These are phyloP conservation scores for Diaporthe eres DNA, from an alignment of 2,329 filamentous ascomycete genomes.

Conservation along the genomic window DNA sequence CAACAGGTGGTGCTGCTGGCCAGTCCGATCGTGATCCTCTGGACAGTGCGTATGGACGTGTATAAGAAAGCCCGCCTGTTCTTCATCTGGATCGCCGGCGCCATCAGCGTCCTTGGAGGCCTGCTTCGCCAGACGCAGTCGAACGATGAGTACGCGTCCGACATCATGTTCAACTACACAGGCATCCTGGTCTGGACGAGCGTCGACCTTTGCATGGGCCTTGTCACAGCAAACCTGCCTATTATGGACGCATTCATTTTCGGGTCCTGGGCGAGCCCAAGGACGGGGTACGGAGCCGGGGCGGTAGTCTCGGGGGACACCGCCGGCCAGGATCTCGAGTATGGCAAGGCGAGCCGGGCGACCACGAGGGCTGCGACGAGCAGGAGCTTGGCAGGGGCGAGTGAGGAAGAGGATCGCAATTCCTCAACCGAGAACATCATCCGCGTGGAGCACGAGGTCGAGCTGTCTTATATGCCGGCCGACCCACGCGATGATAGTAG, in stretches of 20 bases:
- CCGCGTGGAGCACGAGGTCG: conserved; percentile 23
- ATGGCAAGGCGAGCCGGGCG: conserved; percentile 10
- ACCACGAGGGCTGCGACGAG: conserved; percentile 5
- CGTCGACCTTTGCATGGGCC: conserved; percentile 49
- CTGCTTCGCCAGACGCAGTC: conserved; percentile 47
- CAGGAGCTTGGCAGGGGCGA: background rate
- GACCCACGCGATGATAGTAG: background rate
- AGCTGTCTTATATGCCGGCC: conserved; percentile 20
- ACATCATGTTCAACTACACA: conserved; percentile 44
- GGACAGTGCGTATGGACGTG: conserved; percentile 49
- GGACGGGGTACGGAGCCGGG: background rate
- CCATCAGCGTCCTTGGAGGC: conserved; percentile 17
- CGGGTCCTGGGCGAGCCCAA: conserved; percentile 40
- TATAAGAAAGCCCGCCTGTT: conserved; percentile 48
- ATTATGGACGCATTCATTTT: conserved; percentile 46
- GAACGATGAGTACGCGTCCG: conserved; percentile 22
- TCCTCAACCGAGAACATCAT: conserved; percentile 23
- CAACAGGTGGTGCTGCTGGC: conserved; percentile 50
- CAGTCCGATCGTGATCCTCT: conserved; percentile 51
- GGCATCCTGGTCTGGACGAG: conserved; percentile 46
- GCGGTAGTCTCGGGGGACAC: background rate
- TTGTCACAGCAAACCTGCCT: conserved; percentile 49
- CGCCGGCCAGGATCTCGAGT: conserved; percentile 4
- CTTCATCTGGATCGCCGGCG: conserved; percentile 50
- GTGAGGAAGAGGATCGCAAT: background rate